Percentiles rank a stretch among this genome's conserved stretches.
Conservation (phyloP, 208 protist species). For the Leishmania tarentolae region DNA sequence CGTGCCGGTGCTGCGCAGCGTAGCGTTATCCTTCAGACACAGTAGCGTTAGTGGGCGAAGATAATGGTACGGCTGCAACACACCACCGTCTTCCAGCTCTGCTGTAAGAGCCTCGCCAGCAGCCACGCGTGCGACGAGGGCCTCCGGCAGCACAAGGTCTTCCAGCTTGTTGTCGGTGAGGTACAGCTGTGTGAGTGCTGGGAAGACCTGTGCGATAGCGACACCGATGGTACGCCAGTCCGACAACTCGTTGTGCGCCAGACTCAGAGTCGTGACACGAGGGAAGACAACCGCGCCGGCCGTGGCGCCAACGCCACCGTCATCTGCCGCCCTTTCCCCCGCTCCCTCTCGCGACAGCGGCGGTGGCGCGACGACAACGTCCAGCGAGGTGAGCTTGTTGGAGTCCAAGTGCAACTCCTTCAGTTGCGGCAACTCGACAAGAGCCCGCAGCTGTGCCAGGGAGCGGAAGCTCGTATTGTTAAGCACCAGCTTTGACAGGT, state of each 20-base stretch:
- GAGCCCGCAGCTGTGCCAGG: slow-evolving; percentile 49
- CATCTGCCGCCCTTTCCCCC: background rate
- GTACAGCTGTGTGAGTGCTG: slow-evolving; percentile 62
- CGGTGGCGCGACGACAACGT: slow-evolving; percentile 21
- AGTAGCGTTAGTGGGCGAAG: slow-evolving; percentile 61
- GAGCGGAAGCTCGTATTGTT: slow-evolving; percentile 74
- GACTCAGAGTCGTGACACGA: slow-evolving; percentile 67
- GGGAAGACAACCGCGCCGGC: slow-evolving; percentile 36
- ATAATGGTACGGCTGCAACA: slow-evolving; percentile 36
- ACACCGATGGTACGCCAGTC: slow-evolving; percentile 63
- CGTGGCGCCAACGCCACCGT: background rate
- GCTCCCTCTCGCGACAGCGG: background rate
- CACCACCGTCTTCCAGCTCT: slow-evolving; percentile 9
- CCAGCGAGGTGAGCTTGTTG: slow-evolving; percentile 53
- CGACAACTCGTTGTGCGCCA: slow-evolving; percentile 72
- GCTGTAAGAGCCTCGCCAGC: background rate
- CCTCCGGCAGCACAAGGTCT: slow-evolving; percentile 36
- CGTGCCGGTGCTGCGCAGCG: slow-evolving; percentile 43
- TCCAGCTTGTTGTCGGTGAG: slow-evolving; percentile 70
- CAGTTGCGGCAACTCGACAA: slow-evolving; percentile 58
- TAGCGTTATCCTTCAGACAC: slow-evolving; percentile 77
- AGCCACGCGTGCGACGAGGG: slow-evolving; percentile 19
- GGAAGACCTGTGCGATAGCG: slow-evolving; percentile 53
- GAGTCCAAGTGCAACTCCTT: slow-evolving; percentile 83
- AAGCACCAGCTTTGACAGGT: slow-evolving; percentile 75